phyloP scores from a whole-genome alignment of 1,139 yeast species.

The Lodderomyces jiufengensis region DNA sequence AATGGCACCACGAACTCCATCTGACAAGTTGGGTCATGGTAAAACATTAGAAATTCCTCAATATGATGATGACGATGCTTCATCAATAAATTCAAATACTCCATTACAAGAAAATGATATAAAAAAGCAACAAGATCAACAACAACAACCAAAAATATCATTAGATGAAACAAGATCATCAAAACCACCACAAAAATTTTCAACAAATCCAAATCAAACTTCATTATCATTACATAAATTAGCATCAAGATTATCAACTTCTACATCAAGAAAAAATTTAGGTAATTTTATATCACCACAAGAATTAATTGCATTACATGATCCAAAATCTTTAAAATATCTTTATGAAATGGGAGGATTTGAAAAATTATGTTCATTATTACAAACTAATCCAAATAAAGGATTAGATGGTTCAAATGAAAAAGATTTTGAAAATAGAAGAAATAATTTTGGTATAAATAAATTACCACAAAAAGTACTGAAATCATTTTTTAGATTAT shows the following conservation, averaged over 20 bases:
- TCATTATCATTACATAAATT: conserved; percentile 7
- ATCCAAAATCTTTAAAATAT: conserved; percentile 47
- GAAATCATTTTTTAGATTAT: conserved; percentile 63
- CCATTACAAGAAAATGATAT: conserved; percentile 12
- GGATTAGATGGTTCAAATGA: conserved; percentile 43
- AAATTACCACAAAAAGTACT: conserved; percentile 64
- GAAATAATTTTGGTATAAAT: conserved; percentile 59
- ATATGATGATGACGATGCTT: conserved; percentile 11
- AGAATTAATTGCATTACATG: conserved; percentile 43
- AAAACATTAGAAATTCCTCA: conserved; percentile 9
- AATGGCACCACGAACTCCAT: conserved; percentile 12
- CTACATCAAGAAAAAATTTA: conserved; percentile 4
- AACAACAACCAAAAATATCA: background rate
- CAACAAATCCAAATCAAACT: conserved; percentile 3
- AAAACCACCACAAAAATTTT: conserved; percentile 5
- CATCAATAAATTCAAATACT: conserved; percentile 14
- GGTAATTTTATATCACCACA: conserved; percentile 18
- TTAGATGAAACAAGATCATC: background rate
- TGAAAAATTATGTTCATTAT: conserved; percentile 21
- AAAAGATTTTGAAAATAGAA: conserved; percentile 33
- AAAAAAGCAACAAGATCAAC: background rate
- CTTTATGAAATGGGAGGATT: conserved; percentile 45
- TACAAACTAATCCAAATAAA: conserved; percentile 34
- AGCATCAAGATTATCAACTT: conserved; percentile 7
- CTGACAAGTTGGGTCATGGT: conserved; percentile 10